Percentiles rank a stretch among this genome's conserved stretches.
Conservation (phyloP, 495 filamentous ascomycete species). For the Chaetomidium leptoderma region DNA sequence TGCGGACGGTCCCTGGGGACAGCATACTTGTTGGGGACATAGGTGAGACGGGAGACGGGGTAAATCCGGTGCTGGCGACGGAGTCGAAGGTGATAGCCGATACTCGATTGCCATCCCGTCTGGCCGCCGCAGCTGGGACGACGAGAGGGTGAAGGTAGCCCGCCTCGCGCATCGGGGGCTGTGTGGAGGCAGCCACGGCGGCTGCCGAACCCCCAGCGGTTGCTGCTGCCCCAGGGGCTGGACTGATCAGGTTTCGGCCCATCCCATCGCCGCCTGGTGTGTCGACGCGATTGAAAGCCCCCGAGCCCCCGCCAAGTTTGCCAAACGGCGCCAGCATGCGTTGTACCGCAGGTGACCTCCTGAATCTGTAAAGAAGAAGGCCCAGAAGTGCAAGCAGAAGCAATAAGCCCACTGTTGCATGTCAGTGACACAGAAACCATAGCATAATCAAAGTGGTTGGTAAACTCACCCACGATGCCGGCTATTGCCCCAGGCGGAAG, state of each 20-base stretch:
- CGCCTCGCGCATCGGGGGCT: constrained; percentile 14
- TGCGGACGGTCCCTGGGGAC: neutral
- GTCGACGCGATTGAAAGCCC: neutral
- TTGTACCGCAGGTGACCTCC: constrained; percentile 10
- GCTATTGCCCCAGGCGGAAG: constrained; percentile 14
- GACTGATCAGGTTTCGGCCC: constrained; percentile 11
- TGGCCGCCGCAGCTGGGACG: neutral
- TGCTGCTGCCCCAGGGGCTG: neutral
- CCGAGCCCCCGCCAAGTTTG: neutral
- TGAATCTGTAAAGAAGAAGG: constrained; percentile 15
- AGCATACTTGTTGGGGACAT: neutral
- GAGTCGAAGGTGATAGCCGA: constrained; percentile 12
- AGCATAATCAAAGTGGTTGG: neutral
- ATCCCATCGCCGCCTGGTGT: constrained; percentile 6
- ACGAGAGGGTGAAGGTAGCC: neutral
- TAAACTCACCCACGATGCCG: constrained; percentile 16
- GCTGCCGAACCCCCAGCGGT: neutral
- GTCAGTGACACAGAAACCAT: neutral
- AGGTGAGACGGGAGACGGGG: constrained; percentile 15
- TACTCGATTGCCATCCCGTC: constrained; percentile 6
- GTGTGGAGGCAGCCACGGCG: neutral
- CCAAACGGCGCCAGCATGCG: constrained; percentile 8
- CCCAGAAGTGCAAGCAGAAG: constrained; percentile 12
- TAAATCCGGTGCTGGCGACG: constrained; percentile 5
- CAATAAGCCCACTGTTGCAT: constrained; percentile 11